Evolutionary conservation across 2,329 filamentous ascomycete species (phyloP).

Genomic region (Aspergillus quadricinctus): DNA sequence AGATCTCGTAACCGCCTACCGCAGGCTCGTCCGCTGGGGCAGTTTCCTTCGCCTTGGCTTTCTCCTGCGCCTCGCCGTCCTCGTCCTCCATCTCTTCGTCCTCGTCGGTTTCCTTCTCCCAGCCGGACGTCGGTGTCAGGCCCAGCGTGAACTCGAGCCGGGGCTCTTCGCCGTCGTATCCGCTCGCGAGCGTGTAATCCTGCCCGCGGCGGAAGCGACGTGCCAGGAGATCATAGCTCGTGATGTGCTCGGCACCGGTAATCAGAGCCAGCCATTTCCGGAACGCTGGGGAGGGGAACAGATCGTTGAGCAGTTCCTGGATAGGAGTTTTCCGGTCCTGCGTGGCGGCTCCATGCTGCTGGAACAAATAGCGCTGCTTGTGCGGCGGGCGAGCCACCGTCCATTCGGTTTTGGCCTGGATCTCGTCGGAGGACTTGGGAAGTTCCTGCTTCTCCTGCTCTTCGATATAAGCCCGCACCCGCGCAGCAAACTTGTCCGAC

Average conservation of each 20-base stretch:
- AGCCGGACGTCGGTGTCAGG: slow-evolving; percentile 78
- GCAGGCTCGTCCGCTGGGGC: slow-evolving; percentile 27
- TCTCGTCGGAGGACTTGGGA: slow-evolving; percentile 45
- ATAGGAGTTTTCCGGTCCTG: slow-evolving; percentile 48
- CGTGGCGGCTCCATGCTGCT: slow-evolving; percentile 48
- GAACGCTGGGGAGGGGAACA: slow-evolving; percentile 82
- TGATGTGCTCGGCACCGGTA: slow-evolving; percentile 64
- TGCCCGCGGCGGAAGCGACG: slow-evolving; percentile 79
- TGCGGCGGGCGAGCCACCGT: slow-evolving; percentile 81
- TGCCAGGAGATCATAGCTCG: slow-evolving; percentile 72
- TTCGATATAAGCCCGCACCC: slow-evolving; percentile 67
- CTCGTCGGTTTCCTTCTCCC: slow-evolving; percentile 67
- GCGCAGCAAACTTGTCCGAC: slow-evolving; percentile 68
- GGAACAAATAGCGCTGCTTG: slow-evolving; percentile 89
- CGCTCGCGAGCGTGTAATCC: slow-evolving; percentile 91
- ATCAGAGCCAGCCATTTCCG: slow-evolving; percentile 82
- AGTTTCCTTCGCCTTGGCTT: slow-evolving; percentile 26
- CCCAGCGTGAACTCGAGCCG: slow-evolving; percentile 83
- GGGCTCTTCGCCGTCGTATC: slow-evolving; percentile 66
- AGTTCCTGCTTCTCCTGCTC: slow-evolving; percentile 54
- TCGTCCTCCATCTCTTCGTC: slow-evolving; percentile 43
- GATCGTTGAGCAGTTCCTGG: slow-evolving; percentile 71
- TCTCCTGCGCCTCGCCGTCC: slow-evolving; percentile 35
- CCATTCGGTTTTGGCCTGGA: slow-evolving; percentile 61
- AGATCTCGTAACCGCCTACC: slow-evolving; percentile 60